phyloP scores from a whole-genome alignment of 768 basidiomycete species.

The Leccinum imitatum region DNA sequence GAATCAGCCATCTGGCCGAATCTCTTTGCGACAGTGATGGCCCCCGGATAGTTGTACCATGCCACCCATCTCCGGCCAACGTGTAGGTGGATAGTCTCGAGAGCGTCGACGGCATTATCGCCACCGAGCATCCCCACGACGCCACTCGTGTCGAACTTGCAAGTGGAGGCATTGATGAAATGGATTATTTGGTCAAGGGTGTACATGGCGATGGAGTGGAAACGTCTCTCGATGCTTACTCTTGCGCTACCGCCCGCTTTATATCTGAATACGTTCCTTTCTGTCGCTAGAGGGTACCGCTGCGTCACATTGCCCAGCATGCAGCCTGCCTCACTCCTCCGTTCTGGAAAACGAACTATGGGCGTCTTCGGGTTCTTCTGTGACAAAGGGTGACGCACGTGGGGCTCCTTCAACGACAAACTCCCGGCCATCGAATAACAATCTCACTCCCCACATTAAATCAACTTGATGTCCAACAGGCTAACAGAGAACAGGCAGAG shows the following conservation, averaged over 20 bases:
- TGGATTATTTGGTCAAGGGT: constrained; percentile 16
- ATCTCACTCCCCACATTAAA: background rate
- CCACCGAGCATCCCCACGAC: constrained; percentile 37
- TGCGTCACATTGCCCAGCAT: background rate
- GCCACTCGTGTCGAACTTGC: constrained; percentile 27
- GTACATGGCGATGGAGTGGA: constrained; percentile 10
- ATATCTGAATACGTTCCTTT: constrained; percentile 3
- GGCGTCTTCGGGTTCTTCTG: background rate
- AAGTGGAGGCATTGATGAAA: constrained; percentile 10
- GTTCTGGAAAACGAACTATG: background rate
- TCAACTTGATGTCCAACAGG: background rate
- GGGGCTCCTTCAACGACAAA: background rate
- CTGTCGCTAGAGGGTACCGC: background rate
- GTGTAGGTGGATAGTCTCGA: constrained; percentile 34
- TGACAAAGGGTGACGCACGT: background rate
- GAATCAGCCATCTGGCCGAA: constrained; percentile 31
- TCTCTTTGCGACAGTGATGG: constrained; percentile 31
- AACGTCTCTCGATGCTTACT: background rate
- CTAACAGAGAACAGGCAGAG: too few species aligned
- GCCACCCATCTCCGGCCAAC: constrained; percentile 32
- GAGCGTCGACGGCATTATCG: constrained; percentile 31
- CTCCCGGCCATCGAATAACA: background rate
- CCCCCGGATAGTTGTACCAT: constrained; percentile 39
- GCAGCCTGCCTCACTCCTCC: background rate
- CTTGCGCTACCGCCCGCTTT: background rate